phyloP scores from a whole-genome alignment of 1,284 basidiomycete species.

The Peniophora sp. region DNA sequence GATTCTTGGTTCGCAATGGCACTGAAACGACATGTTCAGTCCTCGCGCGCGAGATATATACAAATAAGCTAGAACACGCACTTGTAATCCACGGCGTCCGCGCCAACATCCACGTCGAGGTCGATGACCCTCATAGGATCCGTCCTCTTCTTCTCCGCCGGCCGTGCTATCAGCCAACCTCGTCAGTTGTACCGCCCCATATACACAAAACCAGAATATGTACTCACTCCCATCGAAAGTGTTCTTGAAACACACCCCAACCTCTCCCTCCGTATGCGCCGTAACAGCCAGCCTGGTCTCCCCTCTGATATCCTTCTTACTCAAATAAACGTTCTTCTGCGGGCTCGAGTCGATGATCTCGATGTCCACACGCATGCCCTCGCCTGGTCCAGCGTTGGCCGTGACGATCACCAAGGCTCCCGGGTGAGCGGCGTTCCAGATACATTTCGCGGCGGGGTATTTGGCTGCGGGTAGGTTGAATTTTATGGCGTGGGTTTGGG shows the following conservation, averaged over 20 bases:
- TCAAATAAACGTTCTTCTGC: constrained; percentile 86
- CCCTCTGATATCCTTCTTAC: constrained; percentile 81
- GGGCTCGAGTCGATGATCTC: constrained; percentile 90
- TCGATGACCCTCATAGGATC: constrained; percentile 70
- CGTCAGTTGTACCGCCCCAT: background rate
- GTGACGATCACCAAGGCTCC: constrained; percentile 91
- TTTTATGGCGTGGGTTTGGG: constrained; percentile 62
- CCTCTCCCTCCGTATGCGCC: constrained; percentile 87
- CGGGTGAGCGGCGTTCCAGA: constrained; percentile 88
- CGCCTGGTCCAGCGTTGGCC: constrained; percentile 75
- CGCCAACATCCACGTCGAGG: constrained; percentile 95
- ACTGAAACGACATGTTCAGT: constrained; percentile 29
- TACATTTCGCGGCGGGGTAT: constrained; percentile 73
- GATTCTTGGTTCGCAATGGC: constrained; percentile 99
- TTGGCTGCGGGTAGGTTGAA: constrained; percentile 66
- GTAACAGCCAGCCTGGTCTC: constrained; percentile 95
- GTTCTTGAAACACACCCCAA: constrained; percentile 94
- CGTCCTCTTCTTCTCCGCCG: constrained; percentile 34
- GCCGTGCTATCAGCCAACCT: background rate
- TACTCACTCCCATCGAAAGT: constrained; percentile 63
- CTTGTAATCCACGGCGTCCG: constrained; percentile 99
- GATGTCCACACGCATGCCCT: constrained; percentile 79
- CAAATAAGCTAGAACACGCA: constrained; percentile 35
- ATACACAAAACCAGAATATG: too few relatives aligned
- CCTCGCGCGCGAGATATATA: background rate